A percentile compares a stretch with the other conserved stretches of the same genome.
These are phyloP conservation scores for Macrocybe gigantea DNA, from an alignment of 768 basidiomycete species.

Conservation along the genomic window DNA sequence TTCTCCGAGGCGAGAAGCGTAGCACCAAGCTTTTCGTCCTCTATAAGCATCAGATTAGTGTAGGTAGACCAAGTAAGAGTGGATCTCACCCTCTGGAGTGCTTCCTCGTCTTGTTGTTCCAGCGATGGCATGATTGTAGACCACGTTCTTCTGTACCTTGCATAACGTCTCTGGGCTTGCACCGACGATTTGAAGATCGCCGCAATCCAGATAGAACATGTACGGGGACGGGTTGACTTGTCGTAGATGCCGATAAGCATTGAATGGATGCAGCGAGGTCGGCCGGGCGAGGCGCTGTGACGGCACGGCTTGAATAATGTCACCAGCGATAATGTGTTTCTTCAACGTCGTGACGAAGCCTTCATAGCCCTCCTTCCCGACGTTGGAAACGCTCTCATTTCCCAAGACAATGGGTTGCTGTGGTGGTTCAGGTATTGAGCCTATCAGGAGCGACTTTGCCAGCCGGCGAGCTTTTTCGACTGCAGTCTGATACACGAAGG, in stretches of 20 bases:
- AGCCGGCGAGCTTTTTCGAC: constrained; percentile 76
- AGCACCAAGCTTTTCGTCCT: constrained; percentile 78
- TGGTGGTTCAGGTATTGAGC: constrained; percentile 53
- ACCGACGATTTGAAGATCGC: constrained; percentile 91
- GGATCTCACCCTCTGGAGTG: constrained; percentile 67
- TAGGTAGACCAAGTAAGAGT: constrained; percentile 1
- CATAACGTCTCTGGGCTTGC: constrained; percentile 97
- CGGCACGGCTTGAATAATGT: constrained; percentile 98
- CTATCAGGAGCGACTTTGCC: constrained; percentile 59
- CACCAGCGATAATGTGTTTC: constrained; percentile 90
- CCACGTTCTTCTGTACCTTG: constrained; percentile 87
- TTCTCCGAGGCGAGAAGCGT: constrained; percentile 82
- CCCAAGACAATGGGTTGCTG: constrained; percentile 66
- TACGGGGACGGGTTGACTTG: constrained; percentile 97
- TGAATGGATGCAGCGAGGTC: constrained; percentile 92
- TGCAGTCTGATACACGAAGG: constrained; percentile 86
- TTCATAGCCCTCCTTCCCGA: constrained; percentile 91
- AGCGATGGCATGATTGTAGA: constrained; percentile 97
- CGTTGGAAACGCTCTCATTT: constrained; percentile 73
- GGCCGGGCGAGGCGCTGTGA: constrained; percentile 85
- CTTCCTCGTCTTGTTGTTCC: constrained; percentile 89
- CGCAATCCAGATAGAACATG: constrained; percentile 97
- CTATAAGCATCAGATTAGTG: constrained; percentile 33
- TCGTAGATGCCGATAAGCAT: constrained; percentile 89
- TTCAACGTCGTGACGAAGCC: constrained; percentile 87